These are phyloP conservation scores for Aspergillus carlsbadensis DNA, from an alignment of 495 filamentous ascomycete genomes.

Conservation along the genomic window DNA sequence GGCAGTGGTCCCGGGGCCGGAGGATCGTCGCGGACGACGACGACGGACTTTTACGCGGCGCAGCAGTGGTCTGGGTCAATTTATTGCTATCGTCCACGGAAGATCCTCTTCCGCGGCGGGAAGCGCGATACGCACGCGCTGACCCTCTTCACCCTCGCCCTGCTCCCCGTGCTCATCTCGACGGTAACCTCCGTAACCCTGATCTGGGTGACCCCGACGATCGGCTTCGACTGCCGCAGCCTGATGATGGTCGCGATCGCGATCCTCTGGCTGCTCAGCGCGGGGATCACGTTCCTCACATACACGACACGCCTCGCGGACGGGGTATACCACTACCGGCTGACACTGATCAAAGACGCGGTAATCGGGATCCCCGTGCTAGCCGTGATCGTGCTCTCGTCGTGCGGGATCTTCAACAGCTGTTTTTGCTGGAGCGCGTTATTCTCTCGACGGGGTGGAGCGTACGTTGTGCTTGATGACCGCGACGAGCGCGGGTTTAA, in stretches of 20 bases:
- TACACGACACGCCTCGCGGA: neutral
- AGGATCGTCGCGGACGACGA: neutral
- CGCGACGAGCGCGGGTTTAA: too few relatives aligned
- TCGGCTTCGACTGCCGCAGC: slow-evolving; percentile 1
- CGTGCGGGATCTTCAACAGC: too few relatives aligned
- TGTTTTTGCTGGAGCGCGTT: too few relatives aligned
- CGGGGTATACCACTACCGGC: neutral
- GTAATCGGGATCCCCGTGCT: neutral
- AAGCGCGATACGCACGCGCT: neutral
- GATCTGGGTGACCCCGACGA: neutral
- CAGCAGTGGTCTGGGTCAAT: neutral
- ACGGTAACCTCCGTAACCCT: neutral
- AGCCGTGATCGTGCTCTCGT: too few relatives aligned
- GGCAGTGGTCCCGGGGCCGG: too few relatives aligned
- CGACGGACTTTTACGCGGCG: neutral
- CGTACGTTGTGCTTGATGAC: too few relatives aligned
- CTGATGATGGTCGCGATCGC: neutral
- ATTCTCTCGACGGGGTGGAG: too few relatives aligned
- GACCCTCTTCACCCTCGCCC: neutral
- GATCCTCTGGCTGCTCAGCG: neutral
- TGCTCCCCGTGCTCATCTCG: neutral
- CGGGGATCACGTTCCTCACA: neutral
- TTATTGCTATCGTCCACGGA: neutral
- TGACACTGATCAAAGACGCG: neutral
- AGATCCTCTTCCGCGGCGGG: neutral